These are phyloP conservation scores for Rhizopogon vesiculosus DNA, from an alignment of 768 basidiomycete genomes.

Conservation along the genomic window DNA sequence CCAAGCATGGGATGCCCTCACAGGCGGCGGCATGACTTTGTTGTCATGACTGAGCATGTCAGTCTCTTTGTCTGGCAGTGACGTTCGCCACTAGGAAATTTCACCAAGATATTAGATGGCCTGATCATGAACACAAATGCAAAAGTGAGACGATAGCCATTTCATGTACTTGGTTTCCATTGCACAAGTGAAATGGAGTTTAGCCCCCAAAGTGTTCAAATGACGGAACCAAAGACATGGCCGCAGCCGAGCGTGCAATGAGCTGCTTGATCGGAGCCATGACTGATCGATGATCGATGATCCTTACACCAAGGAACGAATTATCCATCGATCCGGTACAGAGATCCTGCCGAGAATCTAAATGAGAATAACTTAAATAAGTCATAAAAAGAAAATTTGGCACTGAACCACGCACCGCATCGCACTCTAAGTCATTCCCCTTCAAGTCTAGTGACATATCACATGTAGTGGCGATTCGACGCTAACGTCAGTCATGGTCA, in stretches of 20 bases:
- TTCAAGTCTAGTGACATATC: neutral
- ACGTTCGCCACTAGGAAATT: neutral
- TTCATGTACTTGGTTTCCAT: neutral
- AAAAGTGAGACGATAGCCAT: neutral
- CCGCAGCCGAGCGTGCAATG: too few species aligned
- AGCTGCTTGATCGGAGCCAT: neutral
- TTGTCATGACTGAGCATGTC: neutral
- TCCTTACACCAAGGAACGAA: neutral
- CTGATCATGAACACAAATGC: neutral
- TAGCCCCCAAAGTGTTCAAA: too few species aligned
- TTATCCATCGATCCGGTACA: neutral
- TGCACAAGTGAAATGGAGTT: neutral
- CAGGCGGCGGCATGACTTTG: neutral
- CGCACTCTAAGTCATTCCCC: neutral
- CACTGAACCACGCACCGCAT: neutral
- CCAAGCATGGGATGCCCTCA: neutral
- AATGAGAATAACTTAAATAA: neutral
- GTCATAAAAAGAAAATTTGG: too few species aligned
- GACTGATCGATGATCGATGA: neutral
- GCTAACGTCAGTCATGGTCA: neutral
- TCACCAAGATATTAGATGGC: neutral
- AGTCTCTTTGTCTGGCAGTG: neutral
- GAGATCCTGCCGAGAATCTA: neutral
- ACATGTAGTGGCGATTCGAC: neutral
- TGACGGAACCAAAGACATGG: neutral